Evolutionary conservation across 2,329 filamentous ascomycete genomes (phyloP).

Genomic region (Scedosporium aurantiacum): DNA sequence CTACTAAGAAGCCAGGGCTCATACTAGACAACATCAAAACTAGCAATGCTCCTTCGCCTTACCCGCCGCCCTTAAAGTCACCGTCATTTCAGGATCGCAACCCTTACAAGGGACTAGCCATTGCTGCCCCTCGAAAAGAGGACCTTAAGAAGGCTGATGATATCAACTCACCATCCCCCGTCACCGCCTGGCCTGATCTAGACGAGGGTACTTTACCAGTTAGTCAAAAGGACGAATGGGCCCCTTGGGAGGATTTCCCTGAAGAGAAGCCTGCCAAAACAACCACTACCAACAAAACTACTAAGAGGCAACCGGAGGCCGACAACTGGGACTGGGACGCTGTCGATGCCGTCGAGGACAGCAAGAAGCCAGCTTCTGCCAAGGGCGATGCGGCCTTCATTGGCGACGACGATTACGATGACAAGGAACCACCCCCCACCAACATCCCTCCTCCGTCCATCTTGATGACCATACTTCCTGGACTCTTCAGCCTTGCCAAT

Average conservation of each 20-base stretch:
- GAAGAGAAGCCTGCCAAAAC: slow-evolving; percentile 8
- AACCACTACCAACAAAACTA: slow-evolving; percentile 9
- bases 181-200: slow-evolving; percentile 34
- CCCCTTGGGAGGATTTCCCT: slow-evolving; percentile 34
- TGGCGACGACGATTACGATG: slow-evolving; percentile 9
- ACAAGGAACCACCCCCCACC: slow-evolving; percentile 51
- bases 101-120: slow-evolving; percentile 36
- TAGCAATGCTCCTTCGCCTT: slow-evolving; percentile 17
- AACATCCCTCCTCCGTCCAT: slow-evolving; percentile 85
- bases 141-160: slow-evolving; percentile 23
- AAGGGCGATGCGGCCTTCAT: background rate
- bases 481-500: slow-evolving; percentile 56
- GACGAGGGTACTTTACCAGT: slow-evolving; percentile 13
- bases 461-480: slow-evolving; percentile 65
- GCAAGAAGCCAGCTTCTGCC: slow-evolving; percentile 11
- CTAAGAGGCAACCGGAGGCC: slow-evolving; percentile 10
- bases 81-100: slow-evolving; percentile 43
- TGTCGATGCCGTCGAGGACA: slow-evolving; percentile 20
- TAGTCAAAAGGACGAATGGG: slow-evolving; percentile 35
- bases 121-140: slow-evolving; percentile 29
- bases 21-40: slow-evolving; percentile 23
- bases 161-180: slow-evolving; percentile 25
- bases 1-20: slow-evolving; percentile 16
- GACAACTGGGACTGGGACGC: slow-evolving; percentile 41
- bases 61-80: slow-evolving; percentile 38